phyloP scores from a whole-genome alignment of 2,329 filamentous ascomycete genomes.

The Niveomyces coronatus region DNA sequence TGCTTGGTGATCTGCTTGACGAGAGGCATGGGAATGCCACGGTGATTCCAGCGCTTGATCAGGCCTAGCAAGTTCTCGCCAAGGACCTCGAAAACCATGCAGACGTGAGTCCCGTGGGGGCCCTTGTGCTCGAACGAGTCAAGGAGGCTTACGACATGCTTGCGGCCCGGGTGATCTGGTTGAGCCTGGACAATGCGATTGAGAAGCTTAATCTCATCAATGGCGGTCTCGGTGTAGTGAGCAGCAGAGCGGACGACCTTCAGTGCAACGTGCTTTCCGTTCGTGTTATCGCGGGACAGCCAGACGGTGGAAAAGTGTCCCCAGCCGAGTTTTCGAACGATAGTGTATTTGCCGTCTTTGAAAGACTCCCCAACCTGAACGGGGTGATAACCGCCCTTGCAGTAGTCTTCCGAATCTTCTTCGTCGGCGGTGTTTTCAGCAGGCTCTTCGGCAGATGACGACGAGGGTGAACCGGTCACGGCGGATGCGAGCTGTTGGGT shows the following conservation, averaged over 20 bases:
- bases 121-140: slow-evolving; percentile 98
- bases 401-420: slow-evolving; percentile 98
- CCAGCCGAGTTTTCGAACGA: slow-evolving; percentile 95
- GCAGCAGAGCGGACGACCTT: slow-evolving; percentile 97
- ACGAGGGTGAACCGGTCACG: slow-evolving; percentile 65
- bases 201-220: slow-evolving; percentile 97
- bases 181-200: slow-evolving; percentile 96
- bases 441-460: slow-evolving; percentile 71
- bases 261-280: slow-evolving; percentile 87
- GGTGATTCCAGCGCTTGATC: slow-evolving; percentile 98
- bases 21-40: slow-evolving; percentile 89
- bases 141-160: slow-evolving; percentile 89
- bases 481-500: slow-evolving; percentile 44
- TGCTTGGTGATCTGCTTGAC: slow-evolving; percentile 99
- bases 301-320: slow-evolving; percentile 98
- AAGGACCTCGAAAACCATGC: slow-evolving; percentile 98
- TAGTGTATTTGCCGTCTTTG: slow-evolving; percentile 93
- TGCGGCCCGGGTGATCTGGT: slow-evolving; percentile 83
- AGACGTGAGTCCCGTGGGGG: slow-evolving; percentile 91
- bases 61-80: slow-evolving; percentile 90
- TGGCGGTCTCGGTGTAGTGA: slow-evolving; percentile 96
- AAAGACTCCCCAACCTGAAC: slow-evolving; percentile 92
- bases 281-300: slow-evolving; percentile 72
- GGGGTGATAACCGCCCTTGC: slow-evolving; percentile 96
- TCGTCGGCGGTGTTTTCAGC: slow-evolving; percentile 93